A percentile compares a stretch with the other conserved stretches of the same genome.
Conservation (phyloP, 2,329 filamentous ascomycete genomes). For the Aspergillus flavus region DNA sequence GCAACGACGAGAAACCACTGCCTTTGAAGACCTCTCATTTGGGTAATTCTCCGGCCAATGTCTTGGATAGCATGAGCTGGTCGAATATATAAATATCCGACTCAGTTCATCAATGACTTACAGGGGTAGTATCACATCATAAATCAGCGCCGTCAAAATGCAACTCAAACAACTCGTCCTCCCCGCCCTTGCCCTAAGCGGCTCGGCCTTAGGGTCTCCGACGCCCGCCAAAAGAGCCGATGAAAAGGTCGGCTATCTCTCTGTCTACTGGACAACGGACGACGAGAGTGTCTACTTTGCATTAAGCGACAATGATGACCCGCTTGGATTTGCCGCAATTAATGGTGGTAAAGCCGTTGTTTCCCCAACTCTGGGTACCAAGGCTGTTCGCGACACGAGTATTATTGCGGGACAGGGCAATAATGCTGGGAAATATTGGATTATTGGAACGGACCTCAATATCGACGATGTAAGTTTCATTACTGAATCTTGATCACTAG, state of each 20-base stretch:
- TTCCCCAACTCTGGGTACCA: conserved; percentile 17
- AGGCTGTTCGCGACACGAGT: conserved; percentile 18
- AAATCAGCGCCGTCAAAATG: not conserved
- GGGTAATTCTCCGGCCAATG: not conserved
- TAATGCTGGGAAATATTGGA: conserved; percentile 18
- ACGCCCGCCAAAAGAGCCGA: not conserved
- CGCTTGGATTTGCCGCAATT: conserved; percentile 3
- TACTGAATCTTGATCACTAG: not conserved
- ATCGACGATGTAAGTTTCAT: conserved; percentile 13
- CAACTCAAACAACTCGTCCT: not conserved
- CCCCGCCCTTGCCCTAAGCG: not conserved
- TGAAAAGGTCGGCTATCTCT: conserved; percentile 16
- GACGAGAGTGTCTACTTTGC: conserved; percentile 20
- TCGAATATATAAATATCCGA: not conserved
- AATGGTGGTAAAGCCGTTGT: conserved; percentile 14
- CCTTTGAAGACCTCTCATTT: not conserved
- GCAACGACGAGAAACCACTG: not conserved
- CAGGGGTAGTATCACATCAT: not conserved
- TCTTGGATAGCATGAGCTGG: not conserved
- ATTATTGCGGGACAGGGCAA: conserved; percentile 13
- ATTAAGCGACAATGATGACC: conserved; percentile 15
- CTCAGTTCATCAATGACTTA: not conserved
- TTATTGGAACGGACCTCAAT: conserved; percentile 20
- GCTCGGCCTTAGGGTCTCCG: not conserved
- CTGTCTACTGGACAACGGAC: conserved; percentile 18